Evolutionary conservation across 768 basidiomycete genomes (phyloP).

Genomic region (Mycena floridula): DNA sequence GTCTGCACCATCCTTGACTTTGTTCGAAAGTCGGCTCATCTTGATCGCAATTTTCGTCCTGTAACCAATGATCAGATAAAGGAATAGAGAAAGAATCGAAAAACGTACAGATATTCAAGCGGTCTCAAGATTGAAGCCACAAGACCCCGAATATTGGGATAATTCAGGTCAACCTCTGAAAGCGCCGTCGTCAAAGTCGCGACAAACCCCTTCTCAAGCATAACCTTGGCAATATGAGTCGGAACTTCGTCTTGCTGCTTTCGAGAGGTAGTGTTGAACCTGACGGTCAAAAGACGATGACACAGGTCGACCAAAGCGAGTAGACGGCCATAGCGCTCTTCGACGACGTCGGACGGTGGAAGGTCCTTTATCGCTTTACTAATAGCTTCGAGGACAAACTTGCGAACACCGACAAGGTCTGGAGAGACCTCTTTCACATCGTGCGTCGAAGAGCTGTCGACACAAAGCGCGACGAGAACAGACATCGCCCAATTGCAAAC

Average conservation of each 20-base stretch:
- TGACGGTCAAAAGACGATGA: slow-evolving; percentile 78
- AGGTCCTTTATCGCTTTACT: slow-evolving; percentile 83
- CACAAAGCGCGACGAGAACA: slow-evolving; percentile 87
- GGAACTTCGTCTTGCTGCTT: slow-evolving; percentile 68
- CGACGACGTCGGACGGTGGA: slow-evolving; percentile 49
- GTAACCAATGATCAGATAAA: slow-evolving; percentile 8
- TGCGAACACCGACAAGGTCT: slow-evolving; percentile 86
- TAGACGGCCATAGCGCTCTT: slow-evolving; percentile 81
- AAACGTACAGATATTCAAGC: slow-evolving; percentile 77
- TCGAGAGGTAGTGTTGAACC: slow-evolving; percentile 54
- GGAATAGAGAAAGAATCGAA: not conserved
- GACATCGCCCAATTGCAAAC: slow-evolving; percentile 87
- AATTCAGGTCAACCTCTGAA: slow-evolving; percentile 92
- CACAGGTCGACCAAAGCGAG: slow-evolving; percentile 85
- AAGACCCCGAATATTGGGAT: slow-evolving; percentile 81
- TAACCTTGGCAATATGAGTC: slow-evolving; percentile 91
- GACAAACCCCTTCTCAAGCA: slow-evolving; percentile 98
- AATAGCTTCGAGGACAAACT: slow-evolving; percentile 85
- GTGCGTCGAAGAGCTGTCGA: slow-evolving; percentile 62
- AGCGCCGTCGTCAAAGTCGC: slow-evolving; percentile 81
- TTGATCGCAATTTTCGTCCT: slow-evolving; percentile 98
- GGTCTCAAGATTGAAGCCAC: slow-evolving; percentile 87
- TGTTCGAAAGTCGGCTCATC: slow-evolving; percentile 79
- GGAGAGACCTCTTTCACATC: slow-evolving; percentile 72
- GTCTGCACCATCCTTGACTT: slow-evolving; percentile 51